A percentile compares a stretch with the other conserved stretches of the same genome.
Conservation (phyloP, 225 moss, liverwort and hornwort species). For the Straminergon stramineum region DNA sequence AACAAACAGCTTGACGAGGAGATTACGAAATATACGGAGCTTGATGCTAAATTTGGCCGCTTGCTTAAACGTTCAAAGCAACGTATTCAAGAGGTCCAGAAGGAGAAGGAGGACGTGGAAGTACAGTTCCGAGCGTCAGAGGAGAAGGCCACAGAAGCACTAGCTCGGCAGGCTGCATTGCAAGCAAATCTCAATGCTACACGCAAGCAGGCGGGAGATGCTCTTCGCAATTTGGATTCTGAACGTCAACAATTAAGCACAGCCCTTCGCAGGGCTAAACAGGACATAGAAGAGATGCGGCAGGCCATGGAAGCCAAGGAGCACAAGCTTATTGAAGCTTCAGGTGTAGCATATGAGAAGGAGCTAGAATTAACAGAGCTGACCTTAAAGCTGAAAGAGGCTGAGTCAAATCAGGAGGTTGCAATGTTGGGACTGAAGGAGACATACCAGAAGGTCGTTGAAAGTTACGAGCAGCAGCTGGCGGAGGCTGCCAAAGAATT, state of each 20-base stretch:
- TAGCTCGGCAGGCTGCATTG: constrained; percentile 59
- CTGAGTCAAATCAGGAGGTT: constrained; percentile 55
- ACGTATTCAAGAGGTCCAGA: constrained; percentile 92
- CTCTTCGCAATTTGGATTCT: constrained; percentile 65
- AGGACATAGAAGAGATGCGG: constrained; percentile 73
- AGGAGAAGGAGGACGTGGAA: constrained; percentile 92
- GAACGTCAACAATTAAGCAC: constrained; percentile 68
- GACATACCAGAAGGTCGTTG: constrained; percentile 64
- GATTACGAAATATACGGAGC: constrained; percentile 67
- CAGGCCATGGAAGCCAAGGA: constrained; percentile 70
- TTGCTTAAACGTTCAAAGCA: constrained; percentile 94
- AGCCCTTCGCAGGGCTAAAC: constrained; percentile 61
- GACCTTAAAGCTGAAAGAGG: constrained; percentile 54
- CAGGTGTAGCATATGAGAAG: constrained; percentile 69
- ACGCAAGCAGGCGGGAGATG: constrained; percentile 74
- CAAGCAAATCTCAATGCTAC: constrained; percentile 73
- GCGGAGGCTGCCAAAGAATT: constrained; percentile 52
- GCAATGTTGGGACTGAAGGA: constrained; percentile 61
- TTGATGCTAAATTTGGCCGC: constrained; percentile 94
- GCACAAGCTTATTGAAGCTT: constrained; percentile 65
- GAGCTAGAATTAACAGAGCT: constrained; percentile 69
- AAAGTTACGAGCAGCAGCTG: constrained; percentile 60
- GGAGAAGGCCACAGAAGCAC: constrained; percentile 60
- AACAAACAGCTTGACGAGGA: constrained; percentile 50
- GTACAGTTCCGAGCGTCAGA: constrained; percentile 43